Evolutionary conservation across 1,139 yeast species (phyloP).

Genomic region (Candida gigantensis): DNA sequence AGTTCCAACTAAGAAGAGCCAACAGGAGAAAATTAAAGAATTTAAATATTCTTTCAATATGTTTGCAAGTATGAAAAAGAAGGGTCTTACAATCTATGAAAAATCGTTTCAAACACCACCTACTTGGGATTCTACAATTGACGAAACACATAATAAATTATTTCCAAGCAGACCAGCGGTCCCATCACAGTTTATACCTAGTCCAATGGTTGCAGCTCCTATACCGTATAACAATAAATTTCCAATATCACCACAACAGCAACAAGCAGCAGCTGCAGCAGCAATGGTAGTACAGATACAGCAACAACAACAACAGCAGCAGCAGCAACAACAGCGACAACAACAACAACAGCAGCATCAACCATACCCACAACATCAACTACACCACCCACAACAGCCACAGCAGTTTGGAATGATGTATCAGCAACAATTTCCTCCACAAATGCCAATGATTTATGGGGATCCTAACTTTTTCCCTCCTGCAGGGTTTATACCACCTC

Average conservation of each 20-base stretch:
- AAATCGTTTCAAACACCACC: slow-evolving; percentile 77
- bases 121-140: slow-evolving; percentile 69
- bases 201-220: slow-evolving; percentile 31
- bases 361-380: slow-evolving; percentile 37
- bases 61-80: slow-evolving; percentile 41
- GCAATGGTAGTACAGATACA: slow-evolving; percentile 39
- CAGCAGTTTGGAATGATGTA: slow-evolving; percentile 37
- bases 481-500: slow-evolving; percentile 39
- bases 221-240: slow-evolving; percentile 21
- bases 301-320: slow-evolving; percentile 44
- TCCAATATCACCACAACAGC: slow-evolving; percentile 29
- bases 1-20: slow-evolving; percentile 49
- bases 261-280: slow-evolving; percentile 26
- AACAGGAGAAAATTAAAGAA: slow-evolving; percentile 33
- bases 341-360: too few species aligned
- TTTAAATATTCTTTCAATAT: slow-evolving; percentile 59
- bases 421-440: slow-evolving; percentile 31
- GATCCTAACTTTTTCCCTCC: slow-evolving; percentile 39
- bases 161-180: slow-evolving; percentile 34
- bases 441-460: slow-evolving; percentile 23
- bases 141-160: slow-evolving; percentile 50
- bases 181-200: slow-evolving; percentile 33
- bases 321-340: slow-evolving; percentile 22
- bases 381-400: slow-evolving; percentile 37
- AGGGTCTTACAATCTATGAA: slow-evolving; percentile 36